Evolutionary conservation across 116 monocot genomes (phyloP), one percentile per base, ranked within the genome.

Genomic region (Dioscorea cayenensis): DNA sequence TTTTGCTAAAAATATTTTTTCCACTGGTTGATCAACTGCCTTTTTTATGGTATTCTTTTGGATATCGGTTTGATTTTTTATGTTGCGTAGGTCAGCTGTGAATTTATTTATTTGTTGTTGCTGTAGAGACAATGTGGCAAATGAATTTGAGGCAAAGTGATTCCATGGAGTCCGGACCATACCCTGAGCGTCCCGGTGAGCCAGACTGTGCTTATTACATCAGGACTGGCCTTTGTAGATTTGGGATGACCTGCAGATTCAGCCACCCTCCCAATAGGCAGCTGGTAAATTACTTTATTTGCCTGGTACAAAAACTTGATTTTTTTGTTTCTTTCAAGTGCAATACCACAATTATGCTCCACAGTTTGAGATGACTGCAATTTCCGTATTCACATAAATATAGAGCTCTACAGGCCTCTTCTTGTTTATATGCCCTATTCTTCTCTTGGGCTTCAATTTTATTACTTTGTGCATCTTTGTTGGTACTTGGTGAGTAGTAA

Each of bases 171-270:
- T 43, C 71, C 52, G 73, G 68, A 69, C 71, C 71, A 22, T 77
- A 82, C 75, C 77, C 82, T 0, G 77, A 77, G 71, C 73, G 78
- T 51, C 77, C 74, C 14, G 82, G 77, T 19, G 77, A 82, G 75
- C 74, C 78, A 49, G 75, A 82, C 67, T 82, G 82, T 66, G 64
- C 82, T 29, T 82, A 82, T 67, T 82, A 82, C 69, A 77, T 82
- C 74, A 74, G 74, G 67, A 82, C 77, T 61, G 82, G 82, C 66
- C 49, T 77, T 64, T 82, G 82, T 65, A 70, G 74, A 75, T 82
- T 82, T 64, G 82, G 82, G 52, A 78, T 82, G 75, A 71, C 77
- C 37, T 82, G 82, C 74, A 65, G 63, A 74, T 82, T 77, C 62
- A 82, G 77, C 62, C 82, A 82, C 66, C 77, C 82, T 51, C 74